Evolutionary conservation across 495 filamentous ascomycete genomes (phyloP).

Genomic region (Bathelium albidoporum): DNA sequence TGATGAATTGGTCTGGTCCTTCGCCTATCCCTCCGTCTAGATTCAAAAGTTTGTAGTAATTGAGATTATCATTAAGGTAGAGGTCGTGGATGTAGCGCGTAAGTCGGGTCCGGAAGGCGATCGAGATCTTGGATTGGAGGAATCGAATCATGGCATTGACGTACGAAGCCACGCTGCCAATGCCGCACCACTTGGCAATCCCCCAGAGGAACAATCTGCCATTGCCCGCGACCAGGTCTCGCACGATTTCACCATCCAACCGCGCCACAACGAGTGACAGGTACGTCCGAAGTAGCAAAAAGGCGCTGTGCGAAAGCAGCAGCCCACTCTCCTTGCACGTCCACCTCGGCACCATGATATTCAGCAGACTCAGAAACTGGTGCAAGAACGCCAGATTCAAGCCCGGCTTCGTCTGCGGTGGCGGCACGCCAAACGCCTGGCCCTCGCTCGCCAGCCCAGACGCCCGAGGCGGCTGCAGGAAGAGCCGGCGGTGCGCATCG

Average conservation of each 20-base stretch:
- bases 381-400: slow-evolving; percentile 97
- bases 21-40: slow-evolving; percentile 88
- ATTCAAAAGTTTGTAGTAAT: slow-evolving; percentile 93
- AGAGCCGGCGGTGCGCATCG: slow-evolving; percentile 88
- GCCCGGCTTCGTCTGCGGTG: slow-evolving; percentile 82
- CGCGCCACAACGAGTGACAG: slow-evolving; percentile 86
- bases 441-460: slow-evolving; percentile 58
- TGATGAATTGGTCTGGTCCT: slow-evolving; percentile 93
- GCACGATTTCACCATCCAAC: slow-evolving; percentile 90
- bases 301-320: slow-evolving; percentile 75
- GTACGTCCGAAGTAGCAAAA: slow-evolving; percentile 85
- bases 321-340: slow-evolving; percentile 88
- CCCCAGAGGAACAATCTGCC: slow-evolving; percentile 81
- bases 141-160: slow-evolving; percentile 98
- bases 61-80: slow-evolving; percentile 85
- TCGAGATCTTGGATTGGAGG: slow-evolving; percentile 93
- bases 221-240: slow-evolving; percentile 90
- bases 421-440: slow-evolving; percentile 61
- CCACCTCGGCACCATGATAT: slow-evolving; percentile 95
- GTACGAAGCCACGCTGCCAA: slow-evolving; percentile 70
- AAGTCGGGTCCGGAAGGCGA: slow-evolving; percentile 91
- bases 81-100: slow-evolving; percentile 97
- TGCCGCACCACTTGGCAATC: slow-evolving; percentile 71
- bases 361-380: slow-evolving; percentile 88
- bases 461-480: slow-evolving; percentile 78